phyloP scores from a whole-genome alignment of 1,284 basidiomycete species.

The Caloboletus inedulis region DNA sequence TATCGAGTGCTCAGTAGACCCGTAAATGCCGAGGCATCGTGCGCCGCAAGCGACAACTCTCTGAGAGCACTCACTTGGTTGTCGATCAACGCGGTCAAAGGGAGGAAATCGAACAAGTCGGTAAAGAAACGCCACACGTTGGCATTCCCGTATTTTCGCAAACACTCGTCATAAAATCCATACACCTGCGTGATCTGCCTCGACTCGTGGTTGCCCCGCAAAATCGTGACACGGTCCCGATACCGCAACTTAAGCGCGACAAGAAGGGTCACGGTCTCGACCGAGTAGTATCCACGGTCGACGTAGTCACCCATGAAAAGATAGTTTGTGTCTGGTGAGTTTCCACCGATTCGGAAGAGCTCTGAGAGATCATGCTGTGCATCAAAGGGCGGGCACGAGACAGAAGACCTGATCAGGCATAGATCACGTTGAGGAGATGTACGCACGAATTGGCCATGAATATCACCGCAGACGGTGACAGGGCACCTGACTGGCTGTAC shows the following conservation, averaged over 20 bases:
- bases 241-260: conserved; percentile 98
- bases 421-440: conserved; percentile 24
- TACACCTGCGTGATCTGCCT: conserved; percentile 99
- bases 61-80: conserved; percentile 76
- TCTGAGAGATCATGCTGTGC: conserved; percentile 96
- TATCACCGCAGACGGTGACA: conserved; percentile 96
- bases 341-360: conserved; percentile 98
- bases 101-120: conserved; percentile 98
- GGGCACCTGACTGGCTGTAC: conserved; percentile 98
- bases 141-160: conserved; percentile 99
- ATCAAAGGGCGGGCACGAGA: conserved; percentile 17
- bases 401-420: conserved; percentile 20
- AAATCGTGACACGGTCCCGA: conserved; percentile 96
- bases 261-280: conserved; percentile 98
- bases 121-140: conserved; percentile 99
- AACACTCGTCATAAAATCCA: conserved; percentile 99
- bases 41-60: conserved; percentile 7
- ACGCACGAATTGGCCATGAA: conserved; percentile 99
- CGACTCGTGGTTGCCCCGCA: conserved; percentile 98
- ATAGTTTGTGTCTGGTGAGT: conserved; percentile 99
- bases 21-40: background rate
- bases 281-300: conserved; percentile 98
- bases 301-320: conserved; percentile 99
- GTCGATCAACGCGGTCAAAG: conserved; percentile 95
- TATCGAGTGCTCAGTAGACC: conserved; percentile 33